Evolutionary conservation across 148 eudicot species (phyloP), one percentile per base, ranked within the genome.

Genomic region (Heliosperma pusillum): DNA sequence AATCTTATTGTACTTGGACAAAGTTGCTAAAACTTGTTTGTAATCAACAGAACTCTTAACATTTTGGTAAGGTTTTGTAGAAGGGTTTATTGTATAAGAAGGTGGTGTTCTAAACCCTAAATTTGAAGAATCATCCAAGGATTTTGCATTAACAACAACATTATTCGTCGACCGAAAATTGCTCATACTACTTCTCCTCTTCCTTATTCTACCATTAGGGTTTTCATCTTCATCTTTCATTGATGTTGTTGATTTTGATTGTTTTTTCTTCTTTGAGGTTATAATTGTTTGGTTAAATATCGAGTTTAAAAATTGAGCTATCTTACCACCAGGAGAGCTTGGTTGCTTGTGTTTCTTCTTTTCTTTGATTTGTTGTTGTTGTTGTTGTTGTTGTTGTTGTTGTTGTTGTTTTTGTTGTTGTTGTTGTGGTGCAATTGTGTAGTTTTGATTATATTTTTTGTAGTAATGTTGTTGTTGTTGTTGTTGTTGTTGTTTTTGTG

Each of bases 321-420:
- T 82, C 66, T 80, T 89, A 2, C 94, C 99, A 5, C 99, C 97
- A 8, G 99, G 99, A 0, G 99, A 95, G 75, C 89, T 89, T 10
- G 99, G 97, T 66, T 92, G 93, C 72, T 91, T 92, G 76, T 69
- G 45, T 20, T 90, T 90, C 80, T 88, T 93, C 82, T 86, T 92
- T 78, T 86, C 86, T 22, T 90, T 81, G 29, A 4, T 25, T 42
- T 72, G 53, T 25, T 61, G 30, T 57, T 72, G 74, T 45, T 57
- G 29, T 62, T 70, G 66, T 2, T 69, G 3, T 10, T 53, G 66
- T 40, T 62, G 42, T 70, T 70, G 40, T 29, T 60, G 70, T 36
- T 70, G 72, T 24, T 25, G 53, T 13, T 47, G 53, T 24, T 47
- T 57, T 59, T 63, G 17, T 20, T 63, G 53, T 20, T 44, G 29